Percentiles rank a stretch among this genome's conserved stretches.
Evolutionary conservation across 495 filamentous ascomycete species (phyloP).

Genomic region (Penicillium diatomitis): DNA sequence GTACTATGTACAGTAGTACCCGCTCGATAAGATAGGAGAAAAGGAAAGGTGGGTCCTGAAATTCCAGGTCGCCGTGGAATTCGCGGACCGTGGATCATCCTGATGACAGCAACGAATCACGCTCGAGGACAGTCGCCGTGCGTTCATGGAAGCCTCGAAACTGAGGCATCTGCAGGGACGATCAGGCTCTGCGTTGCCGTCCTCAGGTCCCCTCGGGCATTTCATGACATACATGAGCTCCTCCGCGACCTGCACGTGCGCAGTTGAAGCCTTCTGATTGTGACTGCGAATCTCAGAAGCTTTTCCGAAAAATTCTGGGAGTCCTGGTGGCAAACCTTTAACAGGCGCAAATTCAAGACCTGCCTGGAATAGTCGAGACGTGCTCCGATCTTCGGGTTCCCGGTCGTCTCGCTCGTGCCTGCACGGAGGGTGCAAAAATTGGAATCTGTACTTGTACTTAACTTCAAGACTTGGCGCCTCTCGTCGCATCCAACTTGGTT

Average conservation of each 20-base stretch:
- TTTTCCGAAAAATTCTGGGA: constrained; percentile 1
- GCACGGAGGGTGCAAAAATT: no score
- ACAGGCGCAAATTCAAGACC: background rate
- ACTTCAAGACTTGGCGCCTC: no score
- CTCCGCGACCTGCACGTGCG: constrained; percentile 13
- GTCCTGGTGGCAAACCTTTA: background rate
- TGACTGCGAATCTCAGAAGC: background rate
- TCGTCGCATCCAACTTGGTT: background rate
- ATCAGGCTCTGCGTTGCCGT: background rate
- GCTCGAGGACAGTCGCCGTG: background rate
- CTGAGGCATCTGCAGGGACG: background rate
- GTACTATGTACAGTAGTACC: no score
- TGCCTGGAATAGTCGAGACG: background rate
- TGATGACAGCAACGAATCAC: background rate
- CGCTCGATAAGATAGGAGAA: background rate
- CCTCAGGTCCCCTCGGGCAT: background rate
- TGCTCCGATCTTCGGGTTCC: background rate
- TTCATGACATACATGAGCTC: constrained; percentile 3
- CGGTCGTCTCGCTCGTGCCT: no score
- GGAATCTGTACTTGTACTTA: no score
- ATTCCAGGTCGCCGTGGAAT: constrained; percentile 5
- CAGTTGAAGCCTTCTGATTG: constrained; percentile 10
- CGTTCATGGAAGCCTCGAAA: constrained; percentile 1
- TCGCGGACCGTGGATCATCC: constrained; percentile 3
- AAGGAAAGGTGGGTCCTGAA: background rate